phyloP scores from a whole-genome alignment of 2,329 filamentous ascomycete genomes.

The Neopestalotiopsis rosae region DNA sequence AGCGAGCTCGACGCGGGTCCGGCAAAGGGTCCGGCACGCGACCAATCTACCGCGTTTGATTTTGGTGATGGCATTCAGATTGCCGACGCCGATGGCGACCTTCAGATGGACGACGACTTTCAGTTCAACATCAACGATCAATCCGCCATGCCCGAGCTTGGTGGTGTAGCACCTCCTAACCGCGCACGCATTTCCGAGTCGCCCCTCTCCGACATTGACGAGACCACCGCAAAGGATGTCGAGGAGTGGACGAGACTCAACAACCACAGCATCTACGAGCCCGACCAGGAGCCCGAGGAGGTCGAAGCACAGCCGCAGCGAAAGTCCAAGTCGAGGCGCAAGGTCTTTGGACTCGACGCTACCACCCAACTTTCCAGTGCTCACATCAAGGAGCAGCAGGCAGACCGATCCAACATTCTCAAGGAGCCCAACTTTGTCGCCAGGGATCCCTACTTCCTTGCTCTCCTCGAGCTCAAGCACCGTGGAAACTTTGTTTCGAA shows the following conservation, averaged over 20 bases:
- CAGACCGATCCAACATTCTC: conserved; percentile 84
- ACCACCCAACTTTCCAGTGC: conserved; percentile 77
- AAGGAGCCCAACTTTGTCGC: conserved; percentile 84
- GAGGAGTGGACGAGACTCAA: conserved; percentile 62
- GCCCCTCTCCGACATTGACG: conserved; percentile 72
- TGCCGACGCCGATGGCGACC: conserved; percentile 68
- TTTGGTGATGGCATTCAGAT: conserved; percentile 63
- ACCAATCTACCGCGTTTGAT: conserved; percentile 59
- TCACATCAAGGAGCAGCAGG: conserved; percentile 86
- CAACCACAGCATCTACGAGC: conserved; percentile 66
- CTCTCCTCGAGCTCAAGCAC: conserved; percentile 90
- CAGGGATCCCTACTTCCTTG: conserved; percentile 83
- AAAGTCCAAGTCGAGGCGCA: conserved; percentile 77
- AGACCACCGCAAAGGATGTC: conserved; percentile 63
- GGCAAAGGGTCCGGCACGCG: conserved; percentile 62
- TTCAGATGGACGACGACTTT: conserved; percentile 69
- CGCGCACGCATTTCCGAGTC: conserved; percentile 72
- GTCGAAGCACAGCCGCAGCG: conserved; percentile 73
- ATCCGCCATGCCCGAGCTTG: conserved; percentile 59
- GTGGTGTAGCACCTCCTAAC: conserved; percentile 51
- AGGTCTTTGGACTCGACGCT: conserved; percentile 80
- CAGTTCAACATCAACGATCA: conserved; percentile 67
- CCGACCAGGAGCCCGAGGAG: conserved; percentile 62
- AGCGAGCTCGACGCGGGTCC: conserved; percentile 66
- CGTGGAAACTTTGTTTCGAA: conserved; percentile 88